These are phyloP conservation scores for Kluyveromyces aestuarii DNA, from an alignment of 805 yeast species.

Conservation along the genomic window DNA sequence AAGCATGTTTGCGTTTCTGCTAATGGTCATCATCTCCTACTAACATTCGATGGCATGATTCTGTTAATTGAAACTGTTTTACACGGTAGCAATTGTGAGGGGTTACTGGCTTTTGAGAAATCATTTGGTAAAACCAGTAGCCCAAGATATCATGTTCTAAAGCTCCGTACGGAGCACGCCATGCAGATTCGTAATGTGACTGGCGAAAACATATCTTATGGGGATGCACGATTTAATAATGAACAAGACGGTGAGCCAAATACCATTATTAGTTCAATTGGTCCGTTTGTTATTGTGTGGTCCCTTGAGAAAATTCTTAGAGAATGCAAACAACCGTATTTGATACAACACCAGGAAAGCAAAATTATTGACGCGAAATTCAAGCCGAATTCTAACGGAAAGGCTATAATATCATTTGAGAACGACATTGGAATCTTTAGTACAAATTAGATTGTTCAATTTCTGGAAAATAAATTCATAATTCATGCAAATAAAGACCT, in stretches of 20 bases:
- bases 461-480: neutral
- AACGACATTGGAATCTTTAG: neutral
- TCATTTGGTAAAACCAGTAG: constrained; percentile 55
- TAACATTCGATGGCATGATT: constrained; percentile 67
- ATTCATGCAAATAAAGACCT: too few species aligned
- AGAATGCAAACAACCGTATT: constrained; percentile 47
- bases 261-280: constrained; percentile 66
- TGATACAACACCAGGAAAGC: constrained; percentile 52
- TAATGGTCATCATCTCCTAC: constrained; percentile 75
- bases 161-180: constrained; percentile 62
- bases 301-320: constrained; percentile 49
- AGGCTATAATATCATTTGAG: neutral
- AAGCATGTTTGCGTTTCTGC: constrained; percentile 61
- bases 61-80: constrained; percentile 60
- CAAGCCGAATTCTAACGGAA: constrained; percentile 8
- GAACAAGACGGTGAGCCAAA: constrained; percentile 58
- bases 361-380: constrained; percentile 35
- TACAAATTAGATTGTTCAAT: neutral
- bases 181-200: constrained; percentile 49
- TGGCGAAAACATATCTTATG: constrained; percentile 44
- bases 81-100: constrained; percentile 51
- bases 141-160: constrained; percentile 61
- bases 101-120: constrained; percentile 52
- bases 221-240: constrained; percentile 70
- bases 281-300: constrained; percentile 81